These are phyloP conservation scores for Punctularia strigosozonata DNA, from an alignment of 768 basidiomycete species.

Conservation along the genomic window DNA sequence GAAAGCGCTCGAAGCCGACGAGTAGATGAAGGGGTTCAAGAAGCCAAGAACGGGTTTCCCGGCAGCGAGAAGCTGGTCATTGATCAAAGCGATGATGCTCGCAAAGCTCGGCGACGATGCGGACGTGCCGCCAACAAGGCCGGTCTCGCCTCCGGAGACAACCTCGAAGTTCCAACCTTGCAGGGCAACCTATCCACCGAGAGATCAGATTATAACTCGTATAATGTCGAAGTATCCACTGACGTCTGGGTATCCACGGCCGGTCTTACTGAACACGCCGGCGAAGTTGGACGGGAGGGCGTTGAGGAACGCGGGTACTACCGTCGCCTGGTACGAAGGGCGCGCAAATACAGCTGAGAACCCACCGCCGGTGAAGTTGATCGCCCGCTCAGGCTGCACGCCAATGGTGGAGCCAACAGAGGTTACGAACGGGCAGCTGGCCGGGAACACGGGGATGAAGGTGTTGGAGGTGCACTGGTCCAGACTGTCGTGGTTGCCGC, in stretches of 20 bases:
- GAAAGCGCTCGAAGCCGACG: too few species aligned
- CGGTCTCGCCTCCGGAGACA: slow-evolving; percentile 3
- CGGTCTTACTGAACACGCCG: slow-evolving; percentile 10
- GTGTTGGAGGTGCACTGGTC: slow-evolving; percentile 1
- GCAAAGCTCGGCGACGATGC: slow-evolving; percentile 16
- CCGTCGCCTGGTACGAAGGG: slow-evolving; percentile 7
- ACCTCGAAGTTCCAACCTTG: slow-evolving; percentile 9
- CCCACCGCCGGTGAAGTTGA: slow-evolving; percentile 7
- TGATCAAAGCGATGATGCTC: slow-evolving; percentile 15
- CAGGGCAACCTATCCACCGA: too few species aligned
- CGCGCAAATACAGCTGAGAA: slow-evolving; percentile 8
- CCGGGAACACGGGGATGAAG: slow-evolving; percentile 16
- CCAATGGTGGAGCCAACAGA: slow-evolving; percentile 27
- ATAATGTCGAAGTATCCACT: too few species aligned
- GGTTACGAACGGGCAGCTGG: slow-evolving; percentile 37
- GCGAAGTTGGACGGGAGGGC: slow-evolving; percentile 6
- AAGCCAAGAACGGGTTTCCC: slow-evolving; percentile 17
- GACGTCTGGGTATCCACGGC: slow-evolving; percentile 10
- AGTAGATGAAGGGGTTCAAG: slow-evolving; percentile 18
- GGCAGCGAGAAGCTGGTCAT: slow-evolving; percentile 14
- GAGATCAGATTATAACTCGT: too few species aligned
- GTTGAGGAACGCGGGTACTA: slow-evolving; percentile 8
- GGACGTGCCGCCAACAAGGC: slow-evolving; percentile 11
- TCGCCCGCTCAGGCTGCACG: slow-evolving; percentile 7
- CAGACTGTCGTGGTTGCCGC: slow-evolving; percentile 1